Conservation (phyloP, 1,284 basidiomycete species). For the Pyrrhoderma lamaoense region DNA sequence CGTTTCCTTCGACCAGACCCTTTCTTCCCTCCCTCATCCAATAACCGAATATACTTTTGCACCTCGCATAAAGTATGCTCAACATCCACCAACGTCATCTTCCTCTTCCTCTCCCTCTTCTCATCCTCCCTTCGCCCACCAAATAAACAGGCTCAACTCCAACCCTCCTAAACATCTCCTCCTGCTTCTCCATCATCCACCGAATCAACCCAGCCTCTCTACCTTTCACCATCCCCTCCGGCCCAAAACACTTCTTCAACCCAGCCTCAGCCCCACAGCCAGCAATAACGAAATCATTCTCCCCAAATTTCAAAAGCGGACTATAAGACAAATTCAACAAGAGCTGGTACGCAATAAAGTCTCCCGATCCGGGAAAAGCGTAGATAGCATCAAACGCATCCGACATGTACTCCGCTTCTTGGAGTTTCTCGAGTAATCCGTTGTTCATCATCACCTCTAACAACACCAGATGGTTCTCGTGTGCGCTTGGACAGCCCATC, state of each 20-base stretch:
- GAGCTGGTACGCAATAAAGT: constrained; percentile 53
- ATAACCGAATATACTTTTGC: constrained; percentile 47
- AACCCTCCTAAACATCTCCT: constrained; percentile 43
- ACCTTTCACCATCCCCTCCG: constrained; percentile 17
- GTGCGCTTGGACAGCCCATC: constrained; percentile 35
- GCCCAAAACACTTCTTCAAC: constrained; percentile 31
- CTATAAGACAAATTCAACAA: constrained; percentile 51
- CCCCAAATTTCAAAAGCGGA: constrained; percentile 45
- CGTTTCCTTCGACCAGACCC: neutral
- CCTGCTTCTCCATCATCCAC: constrained; percentile 48
- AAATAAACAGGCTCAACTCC: constrained; percentile 43
- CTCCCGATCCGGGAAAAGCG: constrained; percentile 54
- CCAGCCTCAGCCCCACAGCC: constrained; percentile 52
- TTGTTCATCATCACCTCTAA: constrained; percentile 49
- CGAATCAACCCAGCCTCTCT: constrained; percentile 47
- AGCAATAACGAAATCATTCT: constrained; percentile 53
- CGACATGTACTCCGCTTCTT: constrained; percentile 37
- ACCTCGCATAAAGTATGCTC: constrained; percentile 64
- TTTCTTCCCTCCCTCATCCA: constrained; percentile 33
- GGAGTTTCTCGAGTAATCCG: constrained; percentile 36
- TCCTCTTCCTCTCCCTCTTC: constrained; percentile 28
- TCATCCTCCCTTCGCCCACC: too few relatives aligned
- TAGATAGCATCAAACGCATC: constrained; percentile 49
- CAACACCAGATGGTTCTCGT: constrained; percentile 48
- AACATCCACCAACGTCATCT: constrained; percentile 51